Percentiles rank a stretch among this genome's conserved stretches.
Conservation (phyloP, 169 alveolate genomes). For the Babesia sp. region DNA sequence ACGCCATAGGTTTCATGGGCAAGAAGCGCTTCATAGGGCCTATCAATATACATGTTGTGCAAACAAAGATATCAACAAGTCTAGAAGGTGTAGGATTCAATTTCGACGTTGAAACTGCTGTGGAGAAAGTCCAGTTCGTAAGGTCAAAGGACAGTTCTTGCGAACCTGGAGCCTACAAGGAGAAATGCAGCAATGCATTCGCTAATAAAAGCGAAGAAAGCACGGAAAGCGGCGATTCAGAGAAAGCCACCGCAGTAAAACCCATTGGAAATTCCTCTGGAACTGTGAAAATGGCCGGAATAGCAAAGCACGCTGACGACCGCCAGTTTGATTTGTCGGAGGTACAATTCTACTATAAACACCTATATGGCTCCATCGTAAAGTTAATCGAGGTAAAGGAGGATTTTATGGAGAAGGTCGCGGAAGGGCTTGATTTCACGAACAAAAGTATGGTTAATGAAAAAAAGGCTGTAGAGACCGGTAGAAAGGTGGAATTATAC, state of each 20-base stretch:
- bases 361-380: slow-evolving; percentile 36
- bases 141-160: background rate
- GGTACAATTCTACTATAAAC: slow-evolving; percentile 30
- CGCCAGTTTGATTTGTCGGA: slow-evolving; percentile 45
- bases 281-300: background rate
- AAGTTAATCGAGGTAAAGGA: slow-evolving; percentile 34
- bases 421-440: slow-evolving; percentile 34
- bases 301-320: slow-evolving; percentile 30
- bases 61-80: slow-evolving; percentile 15
- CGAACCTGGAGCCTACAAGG: background rate
- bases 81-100: slow-evolving; percentile 18
- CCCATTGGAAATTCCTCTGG: no score
- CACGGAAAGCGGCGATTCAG: background rate
- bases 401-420: slow-evolving; percentile 38
- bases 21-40: slow-evolving; percentile 26
- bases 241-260: background rate
- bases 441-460: background rate
- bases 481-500: slow-evolving; percentile 34
- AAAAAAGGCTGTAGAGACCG: slow-evolving; percentile 23
- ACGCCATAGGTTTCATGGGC: slow-evolving; percentile 15
- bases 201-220: background rate
- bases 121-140: slow-evolving; percentile 4
- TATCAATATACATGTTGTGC: background rate
- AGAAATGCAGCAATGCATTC: background rate
- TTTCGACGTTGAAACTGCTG: slow-evolving; percentile 10